phyloP scores from a whole-genome alignment of 2,329 filamentous ascomycete genomes.

The Colletotrichum aenigma region DNA sequence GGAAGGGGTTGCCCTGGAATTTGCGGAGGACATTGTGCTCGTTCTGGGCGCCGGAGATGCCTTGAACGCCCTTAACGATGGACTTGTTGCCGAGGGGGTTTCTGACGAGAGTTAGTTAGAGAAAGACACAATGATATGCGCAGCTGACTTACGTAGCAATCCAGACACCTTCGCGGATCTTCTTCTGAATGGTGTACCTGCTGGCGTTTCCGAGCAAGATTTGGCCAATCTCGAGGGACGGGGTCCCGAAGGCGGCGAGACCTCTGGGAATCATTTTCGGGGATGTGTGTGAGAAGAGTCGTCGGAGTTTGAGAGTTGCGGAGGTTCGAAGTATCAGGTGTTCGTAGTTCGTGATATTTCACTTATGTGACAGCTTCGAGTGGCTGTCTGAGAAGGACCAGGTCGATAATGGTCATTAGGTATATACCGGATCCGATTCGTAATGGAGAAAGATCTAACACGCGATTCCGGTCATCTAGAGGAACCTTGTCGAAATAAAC shows the following conservation, averaged over 20 bases:
- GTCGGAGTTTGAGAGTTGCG: background rate
- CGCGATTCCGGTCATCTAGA: conserved; percentile 7
- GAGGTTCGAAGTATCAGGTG: background rate
- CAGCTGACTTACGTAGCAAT: conserved; percentile 2
- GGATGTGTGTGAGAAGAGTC: background rate
- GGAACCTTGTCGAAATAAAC: background rate
- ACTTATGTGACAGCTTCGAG: conserved; percentile 15
- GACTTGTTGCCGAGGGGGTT: conserved; percentile 18
- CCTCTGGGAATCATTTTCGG: conserved; percentile 13
- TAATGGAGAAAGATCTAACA: conserved; percentile 1
- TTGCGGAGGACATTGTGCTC: conserved; percentile 19
- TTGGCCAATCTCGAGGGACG: conserved; percentile 19
- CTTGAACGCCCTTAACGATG: conserved; percentile 17
- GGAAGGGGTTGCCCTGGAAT: conserved; percentile 18
- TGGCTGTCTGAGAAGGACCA: conserved; percentile 16
- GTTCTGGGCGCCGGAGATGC: conserved; percentile 15
- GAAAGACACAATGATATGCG: background rate
- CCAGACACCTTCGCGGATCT: conserved; percentile 19
- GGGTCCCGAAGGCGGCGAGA: conserved; percentile 12
- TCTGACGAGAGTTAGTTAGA: background rate
- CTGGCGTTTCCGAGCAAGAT: conserved; percentile 16
- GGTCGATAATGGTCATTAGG: conserved; percentile 17
- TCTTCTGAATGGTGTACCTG: conserved; percentile 21
- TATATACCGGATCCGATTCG: background rate
- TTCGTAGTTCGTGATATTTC: background rate